These are phyloP conservation scores for Xylaria multiplex DNA, from an alignment of 2,329 filamentous ascomycete genomes.

Conservation along the genomic window DNA sequence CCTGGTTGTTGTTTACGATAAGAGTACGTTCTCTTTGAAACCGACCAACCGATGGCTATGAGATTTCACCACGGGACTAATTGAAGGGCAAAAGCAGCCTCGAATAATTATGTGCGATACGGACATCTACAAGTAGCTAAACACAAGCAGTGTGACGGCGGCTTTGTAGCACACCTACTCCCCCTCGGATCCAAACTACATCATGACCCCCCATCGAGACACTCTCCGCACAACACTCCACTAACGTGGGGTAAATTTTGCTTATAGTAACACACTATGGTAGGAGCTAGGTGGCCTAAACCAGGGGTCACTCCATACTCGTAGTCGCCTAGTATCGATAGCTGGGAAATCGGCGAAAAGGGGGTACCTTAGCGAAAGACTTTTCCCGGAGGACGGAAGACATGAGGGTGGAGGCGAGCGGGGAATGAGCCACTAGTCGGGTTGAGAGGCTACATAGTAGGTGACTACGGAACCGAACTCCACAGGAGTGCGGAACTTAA, in stretches of 20 bases:
- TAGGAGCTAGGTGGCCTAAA: constrained; percentile 3
- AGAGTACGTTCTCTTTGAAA: background rate
- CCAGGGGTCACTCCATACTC: background rate
- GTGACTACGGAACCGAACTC: constrained; percentile 5
- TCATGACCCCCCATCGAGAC: constrained; percentile 17
- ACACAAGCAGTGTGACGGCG: background rate
- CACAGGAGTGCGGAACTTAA: constrained; percentile 10
- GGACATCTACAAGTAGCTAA: background rate
- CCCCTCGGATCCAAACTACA: background rate
- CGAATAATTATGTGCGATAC: background rate
- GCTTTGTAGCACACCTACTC: constrained; percentile 9
- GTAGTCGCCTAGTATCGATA: background rate
- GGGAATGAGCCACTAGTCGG: constrained; percentile 18
- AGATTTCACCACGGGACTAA: background rate
- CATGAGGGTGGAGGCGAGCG: constrained; percentile 31
- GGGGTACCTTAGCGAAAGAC: background rate
- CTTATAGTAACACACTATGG: background rate
- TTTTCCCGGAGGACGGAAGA: constrained; percentile 22
- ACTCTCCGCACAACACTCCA: constrained; percentile 24
- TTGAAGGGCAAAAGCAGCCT: background rate
- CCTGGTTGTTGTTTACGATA: background rate
- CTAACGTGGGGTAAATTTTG: constrained; percentile 31
- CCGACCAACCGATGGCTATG: background rate
- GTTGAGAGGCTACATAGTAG: constrained; percentile 1
- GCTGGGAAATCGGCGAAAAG: constrained; percentile 12